Base-by-base conservation (phyloP, 108 stramenopile genomes). In the Skeletonema potamos region DNA sequence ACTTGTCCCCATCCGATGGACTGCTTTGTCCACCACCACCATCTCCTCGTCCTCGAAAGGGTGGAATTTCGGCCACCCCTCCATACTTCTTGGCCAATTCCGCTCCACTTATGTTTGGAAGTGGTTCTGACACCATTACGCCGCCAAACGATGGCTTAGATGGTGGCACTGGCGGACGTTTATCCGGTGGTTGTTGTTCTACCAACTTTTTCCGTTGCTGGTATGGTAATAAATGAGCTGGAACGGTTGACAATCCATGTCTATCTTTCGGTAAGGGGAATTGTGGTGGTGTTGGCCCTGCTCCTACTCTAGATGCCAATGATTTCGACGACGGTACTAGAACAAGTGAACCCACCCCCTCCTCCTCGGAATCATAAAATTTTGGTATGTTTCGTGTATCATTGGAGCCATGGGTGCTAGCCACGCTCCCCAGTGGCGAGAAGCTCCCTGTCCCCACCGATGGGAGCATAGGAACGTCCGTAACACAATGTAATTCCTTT, bases 301-400 rank as follows among this genome's bases (percentile, higher is more conserved):
- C 6, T 24, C 12, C 30, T 32, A 4, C 36, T 11, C 11, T 2
- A 36, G 34, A 36, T 37, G 36, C n/a, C 39, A 15, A 11, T 15
- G 39, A 41, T 41, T 41, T 41, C 0, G n/a, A n/a, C 0, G 39
- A 11, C 15, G 39, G 39, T 3, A 77, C 56, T 41, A 77, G 70
- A 15, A 77, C 68, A 24, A 77, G 33, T 11, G 68, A 70, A 4
- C 63, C 63, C 0, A 30, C 62, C 33, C 67, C 76, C 12, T 76
- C 76, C 4, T 77, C 76, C 44, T 77, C 76, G 4, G 56, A 58
- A 41, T 77, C 76, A 55, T 77, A 77, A 70, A 77, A 77, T 58
- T 64, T 20, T 15, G 68, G 76, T n/a, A 70, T n/a, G n/a, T n/a
- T n/a, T n/a, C n/a, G n/a, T n/a, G n/a, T n/a, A n/a, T n/a, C n/a